Conservation (phyloP, 805 yeast species). For the Kuraishia cidri region DNA sequence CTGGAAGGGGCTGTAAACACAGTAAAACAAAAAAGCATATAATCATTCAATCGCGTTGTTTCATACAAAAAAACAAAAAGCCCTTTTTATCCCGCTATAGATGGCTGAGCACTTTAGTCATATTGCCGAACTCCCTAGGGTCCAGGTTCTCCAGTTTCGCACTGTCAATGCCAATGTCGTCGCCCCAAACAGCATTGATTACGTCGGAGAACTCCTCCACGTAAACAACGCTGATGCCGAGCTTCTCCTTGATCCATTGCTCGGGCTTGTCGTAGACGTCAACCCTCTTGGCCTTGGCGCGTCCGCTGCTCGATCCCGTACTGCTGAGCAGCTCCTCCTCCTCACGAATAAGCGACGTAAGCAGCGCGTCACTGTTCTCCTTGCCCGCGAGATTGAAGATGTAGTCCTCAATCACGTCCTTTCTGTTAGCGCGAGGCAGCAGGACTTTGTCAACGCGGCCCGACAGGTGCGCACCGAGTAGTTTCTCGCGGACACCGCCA, state of each 20-base stretch:
- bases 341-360: constrained; percentile 13
- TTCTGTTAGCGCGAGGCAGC: constrained; percentile 62
- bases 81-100: not conserved
- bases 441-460: constrained; percentile 48
- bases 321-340: constrained; percentile 15
- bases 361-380: constrained; percentile 5
- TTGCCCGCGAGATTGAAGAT: constrained; percentile 20
- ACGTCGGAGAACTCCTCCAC: constrained; percentile 79
- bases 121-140: not conserved
- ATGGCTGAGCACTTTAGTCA: constrained; percentile 1
- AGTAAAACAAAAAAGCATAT: too few species aligned
- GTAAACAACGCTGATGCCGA: constrained; percentile 52
- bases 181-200: constrained; percentile 61
- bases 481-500: constrained; percentile 74
- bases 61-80: not conserved
- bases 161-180: constrained; percentile 17
- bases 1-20: constrained; percentile 53
- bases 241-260: constrained; percentile 36
- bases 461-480: constrained; percentile 71
- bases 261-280: constrained; percentile 34
- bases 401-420: constrained; percentile 57
- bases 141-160: not conserved
- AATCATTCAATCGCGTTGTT: not conserved
- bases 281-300: constrained; percentile 2
- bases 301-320: constrained; percentile 1